phyloP scores from a whole-genome alignment of 2,329 filamentous ascomycete genomes.

The Aureobasidium sp. region DNA sequence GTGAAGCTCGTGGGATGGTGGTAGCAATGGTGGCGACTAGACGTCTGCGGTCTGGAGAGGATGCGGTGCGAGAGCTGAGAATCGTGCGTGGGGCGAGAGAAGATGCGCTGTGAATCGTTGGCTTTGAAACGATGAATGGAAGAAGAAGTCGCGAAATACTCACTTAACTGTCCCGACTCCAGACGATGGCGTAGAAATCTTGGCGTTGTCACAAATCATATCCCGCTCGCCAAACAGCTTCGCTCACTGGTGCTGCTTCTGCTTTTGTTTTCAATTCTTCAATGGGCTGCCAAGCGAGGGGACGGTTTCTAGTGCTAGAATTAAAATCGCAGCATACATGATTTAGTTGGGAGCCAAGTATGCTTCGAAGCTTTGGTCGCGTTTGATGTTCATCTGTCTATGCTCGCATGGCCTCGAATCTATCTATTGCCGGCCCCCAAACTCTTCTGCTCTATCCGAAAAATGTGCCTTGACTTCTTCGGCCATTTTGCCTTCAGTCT shows the following conservation, averaged over 20 bases:
- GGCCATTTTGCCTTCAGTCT: constrained; percentile 65
- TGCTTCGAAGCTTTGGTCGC: too few relatives aligned
- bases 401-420: too few relatives aligned
- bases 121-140: constrained; percentile 2
- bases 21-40: constrained; percentile 3
- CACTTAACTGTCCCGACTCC: too few relatives aligned
- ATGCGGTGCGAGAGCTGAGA: background rate
- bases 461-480: constrained; percentile 71
- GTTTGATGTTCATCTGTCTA: too few relatives aligned
- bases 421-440: constrained; percentile 1
- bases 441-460: constrained; percentile 48
- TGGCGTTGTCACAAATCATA: background rate
- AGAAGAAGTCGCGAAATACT: constrained; percentile 9
- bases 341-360: too few relatives aligned
- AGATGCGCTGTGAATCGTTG: constrained; percentile 5
- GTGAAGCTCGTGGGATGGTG: constrained; percentile 6
- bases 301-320: too few relatives aligned
- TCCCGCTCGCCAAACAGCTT: background rate
- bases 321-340: too few relatives aligned
- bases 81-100: constrained; percentile 1
- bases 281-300: too few relatives aligned
- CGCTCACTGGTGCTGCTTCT: too few relatives aligned
- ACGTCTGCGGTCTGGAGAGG: background rate
- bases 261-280: too few relatives aligned
- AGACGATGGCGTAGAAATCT: constrained; percentile 4